Conservation (phyloP, 176 grass and related monocot genomes). For the Ensete ventricosum region DNA sequence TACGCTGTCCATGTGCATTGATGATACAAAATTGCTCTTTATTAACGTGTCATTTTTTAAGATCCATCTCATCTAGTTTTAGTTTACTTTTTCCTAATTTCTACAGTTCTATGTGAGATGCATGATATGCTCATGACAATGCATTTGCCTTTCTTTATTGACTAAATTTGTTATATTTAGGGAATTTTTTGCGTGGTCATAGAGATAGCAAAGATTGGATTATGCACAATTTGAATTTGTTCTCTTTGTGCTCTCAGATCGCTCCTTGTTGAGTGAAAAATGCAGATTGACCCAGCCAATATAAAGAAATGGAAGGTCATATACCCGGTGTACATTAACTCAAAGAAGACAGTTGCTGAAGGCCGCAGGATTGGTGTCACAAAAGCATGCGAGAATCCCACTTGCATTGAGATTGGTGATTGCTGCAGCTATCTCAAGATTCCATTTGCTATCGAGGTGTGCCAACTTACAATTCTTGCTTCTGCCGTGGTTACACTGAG, state of each 20-base stretch:
- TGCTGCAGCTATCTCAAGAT: conserved; percentile 78
- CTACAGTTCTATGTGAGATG: background rate
- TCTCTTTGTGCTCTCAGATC: background rate
- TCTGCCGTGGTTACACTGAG: background rate
- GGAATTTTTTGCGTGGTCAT: background rate
- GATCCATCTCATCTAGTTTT: too few species aligned
- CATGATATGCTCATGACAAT: background rate
- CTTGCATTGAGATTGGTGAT: conserved; percentile 76
- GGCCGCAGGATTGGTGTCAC: conserved; percentile 57
- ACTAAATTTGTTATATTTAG: background rate
- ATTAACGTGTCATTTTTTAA: too few species aligned
- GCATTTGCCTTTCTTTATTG: background rate
- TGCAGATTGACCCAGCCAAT: conserved; percentile 34
- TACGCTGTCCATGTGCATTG: background rate
- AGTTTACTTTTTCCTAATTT: too few species aligned
- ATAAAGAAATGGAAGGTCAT: conserved; percentile 96
- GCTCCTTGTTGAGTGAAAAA: conserved; percentile 1
- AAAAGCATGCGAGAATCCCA: conserved; percentile 86
- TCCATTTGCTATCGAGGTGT: conserved; percentile 58
- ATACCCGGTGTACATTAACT: conserved; percentile 94
- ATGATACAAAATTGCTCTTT: background rate
- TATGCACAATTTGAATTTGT: background rate
- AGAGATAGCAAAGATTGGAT: background rate
- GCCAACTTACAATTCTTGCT: background rate
- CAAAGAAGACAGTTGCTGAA: conserved; percentile 83